Percentiles rank a stretch among this genome's conserved stretches.
Conservation (phyloP, 1,284 basidiomycete genomes). For the Laetiporus sulphureus region DNA sequence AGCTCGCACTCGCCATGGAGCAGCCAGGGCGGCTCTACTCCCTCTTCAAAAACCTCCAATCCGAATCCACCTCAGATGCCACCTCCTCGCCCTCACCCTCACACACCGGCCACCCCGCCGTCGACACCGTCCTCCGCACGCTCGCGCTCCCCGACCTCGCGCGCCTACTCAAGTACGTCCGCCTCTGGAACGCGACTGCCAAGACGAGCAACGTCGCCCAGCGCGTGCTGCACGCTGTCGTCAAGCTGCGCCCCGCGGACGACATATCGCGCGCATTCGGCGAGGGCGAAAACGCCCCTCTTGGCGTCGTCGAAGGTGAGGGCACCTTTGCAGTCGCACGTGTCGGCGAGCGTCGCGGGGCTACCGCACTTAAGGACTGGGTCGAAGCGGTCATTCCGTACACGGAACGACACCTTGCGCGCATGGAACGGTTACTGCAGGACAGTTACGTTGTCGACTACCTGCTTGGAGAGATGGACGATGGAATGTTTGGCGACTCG, state of each 20-base stretch:
- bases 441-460: conserved; percentile 95
- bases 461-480: conserved; percentile 89
- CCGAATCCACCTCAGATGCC: conserved; percentile 11
- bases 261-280: conserved; percentile 71
- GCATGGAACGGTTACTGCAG: conserved; percentile 84
- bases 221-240: conserved; percentile 73
- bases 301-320: conserved; percentile 1
- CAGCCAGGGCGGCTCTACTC: conserved; percentile 86
- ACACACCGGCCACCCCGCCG: conserved; percentile 60
- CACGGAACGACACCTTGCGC: conserved; percentile 84
- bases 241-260: conserved; percentile 70
- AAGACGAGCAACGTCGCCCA: conserved; percentile 87
- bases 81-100: conserved; percentile 19
- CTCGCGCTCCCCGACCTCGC: conserved; percentile 72
- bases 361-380: conserved; percentile 61
- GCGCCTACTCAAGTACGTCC: conserved; percentile 76
- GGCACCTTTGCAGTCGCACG: conserved; percentile 14
- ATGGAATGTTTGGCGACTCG: conserved; percentile 52
- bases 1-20: conserved; percentile 85
- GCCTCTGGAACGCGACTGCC: conserved; percentile 92
- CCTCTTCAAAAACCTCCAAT: conserved; percentile 68
- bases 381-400: conserved; percentile 88
- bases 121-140: conserved; percentile 79
- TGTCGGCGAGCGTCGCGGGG: conserved; percentile 22
- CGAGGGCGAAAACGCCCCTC: conserved; percentile 9